phyloP scores from a whole-genome alignment of 768 basidiomycete genomes.

The Lentinula sp. region DNA sequence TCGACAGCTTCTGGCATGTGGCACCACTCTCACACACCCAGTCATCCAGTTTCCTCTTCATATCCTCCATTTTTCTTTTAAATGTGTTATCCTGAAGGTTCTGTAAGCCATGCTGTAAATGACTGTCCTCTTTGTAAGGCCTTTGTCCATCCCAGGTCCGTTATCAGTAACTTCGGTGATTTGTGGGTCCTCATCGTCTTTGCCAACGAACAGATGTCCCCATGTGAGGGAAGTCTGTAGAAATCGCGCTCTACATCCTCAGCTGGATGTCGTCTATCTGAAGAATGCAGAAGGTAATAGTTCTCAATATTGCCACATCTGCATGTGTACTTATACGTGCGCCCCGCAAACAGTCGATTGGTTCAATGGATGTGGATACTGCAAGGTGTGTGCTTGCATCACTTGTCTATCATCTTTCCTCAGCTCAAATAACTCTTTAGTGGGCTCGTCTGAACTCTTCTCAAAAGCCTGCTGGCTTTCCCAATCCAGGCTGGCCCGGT shows the following conservation, averaged over 20 bases:
- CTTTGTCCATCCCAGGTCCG: slow-evolving; percentile 60
- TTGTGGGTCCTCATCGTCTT: slow-evolving; percentile 14
- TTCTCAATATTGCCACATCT: slow-evolving; percentile 10
- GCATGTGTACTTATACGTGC: slow-evolving; percentile 11
- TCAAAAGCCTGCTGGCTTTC: slow-evolving; percentile 43
- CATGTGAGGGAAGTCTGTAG: slow-evolving; percentile 71
- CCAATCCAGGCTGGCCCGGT: slow-evolving; percentile 82
- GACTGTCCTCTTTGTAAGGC: slow-evolving; percentile 85
- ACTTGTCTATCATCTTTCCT: slow-evolving; percentile 11
- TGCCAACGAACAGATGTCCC: slow-evolving; percentile 50
- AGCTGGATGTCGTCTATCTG: slow-evolving; percentile 70
- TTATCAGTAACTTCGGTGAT: slow-evolving; percentile 7
- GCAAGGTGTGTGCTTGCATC: slow-evolving; percentile 56
- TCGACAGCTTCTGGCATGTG: background rate
- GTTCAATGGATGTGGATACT: slow-evolving; percentile 85
- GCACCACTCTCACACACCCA: background rate
- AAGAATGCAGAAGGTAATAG: slow-evolving; percentile 82
- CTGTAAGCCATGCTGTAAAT: slow-evolving; percentile 58
- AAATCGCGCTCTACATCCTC: slow-evolving; percentile 68
- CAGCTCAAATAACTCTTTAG: slow-evolving; percentile 31
- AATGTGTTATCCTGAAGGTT: slow-evolving; percentile 74
- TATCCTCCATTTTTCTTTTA: slow-evolving; percentile 20
- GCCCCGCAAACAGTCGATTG: slow-evolving; percentile 49
- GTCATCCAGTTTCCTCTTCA: slow-evolving; percentile 7
- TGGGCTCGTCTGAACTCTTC: slow-evolving; percentile 64